These are phyloP conservation scores for Withania somnifera DNA, from an alignment of 305 asterid genomes.

Conservation along the genomic window DNA sequence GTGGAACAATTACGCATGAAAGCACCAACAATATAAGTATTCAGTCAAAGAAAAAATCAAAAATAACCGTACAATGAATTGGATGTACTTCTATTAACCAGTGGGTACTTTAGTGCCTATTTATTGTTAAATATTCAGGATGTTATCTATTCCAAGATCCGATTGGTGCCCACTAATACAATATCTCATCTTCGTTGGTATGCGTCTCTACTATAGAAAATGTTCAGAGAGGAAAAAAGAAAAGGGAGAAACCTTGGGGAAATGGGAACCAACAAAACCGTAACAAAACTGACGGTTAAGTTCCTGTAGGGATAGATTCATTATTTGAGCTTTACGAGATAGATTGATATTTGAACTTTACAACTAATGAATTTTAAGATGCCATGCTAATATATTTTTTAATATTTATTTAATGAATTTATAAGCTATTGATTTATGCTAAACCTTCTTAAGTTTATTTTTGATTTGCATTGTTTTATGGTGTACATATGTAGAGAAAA, in stretches of 20 bases:
- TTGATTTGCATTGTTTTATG: neutral
- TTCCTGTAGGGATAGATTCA: no score
- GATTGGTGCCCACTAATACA: slow-evolving; percentile 1
- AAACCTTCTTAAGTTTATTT: neutral
- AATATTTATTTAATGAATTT: neutral
- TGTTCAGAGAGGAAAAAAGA: neutral
- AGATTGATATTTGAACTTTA: no score
- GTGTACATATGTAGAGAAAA: neutral
- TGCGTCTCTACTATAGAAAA: neutral
- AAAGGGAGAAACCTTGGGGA: neutral
- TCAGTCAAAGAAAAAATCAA: neutral
- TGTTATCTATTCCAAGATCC: neutral
- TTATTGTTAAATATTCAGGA: neutral
- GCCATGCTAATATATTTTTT: neutral
- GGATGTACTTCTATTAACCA: neutral
- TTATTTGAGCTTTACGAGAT: no score
- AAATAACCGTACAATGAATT: neutral
- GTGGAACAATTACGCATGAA: neutral
- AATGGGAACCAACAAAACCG: no score
- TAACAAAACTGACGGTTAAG: no score
- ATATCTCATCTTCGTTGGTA: neutral
- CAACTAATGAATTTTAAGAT: no score
- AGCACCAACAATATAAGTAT: neutral
- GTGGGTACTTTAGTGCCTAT: neutral
- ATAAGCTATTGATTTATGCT: neutral